Evolutionary conservation across 2,329 filamentous ascomycete genomes (phyloP), one percentile per base, ranked within the genome.

Genomic region (Lecanicillium sp.): DNA sequence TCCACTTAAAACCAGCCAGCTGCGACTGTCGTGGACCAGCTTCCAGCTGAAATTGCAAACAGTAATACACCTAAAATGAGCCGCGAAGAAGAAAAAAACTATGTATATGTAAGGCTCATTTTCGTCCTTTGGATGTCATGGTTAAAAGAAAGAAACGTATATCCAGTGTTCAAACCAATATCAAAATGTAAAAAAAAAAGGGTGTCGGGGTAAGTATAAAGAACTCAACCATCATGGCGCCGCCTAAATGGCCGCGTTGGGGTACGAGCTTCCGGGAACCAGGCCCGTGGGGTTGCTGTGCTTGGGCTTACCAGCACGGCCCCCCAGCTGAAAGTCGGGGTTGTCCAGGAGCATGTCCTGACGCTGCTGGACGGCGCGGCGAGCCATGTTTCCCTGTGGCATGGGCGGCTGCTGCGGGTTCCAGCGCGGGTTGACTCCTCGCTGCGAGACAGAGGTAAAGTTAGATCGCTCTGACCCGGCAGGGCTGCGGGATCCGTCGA

Each of bases 361-460:
- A 51, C 78, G 78, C 57, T 79, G 71, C 59, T 74, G 76, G 19
- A 70, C 67, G 20, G 72, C 72, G 46, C 68, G 60, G 20, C 46
- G 54, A 65, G 66, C 68, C 60, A 59, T 69, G 56, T 56, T 67
- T 54, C 65, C 72, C 8, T 68, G 68, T 45, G 66, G 69, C 56
- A 69, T 63, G 30, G 71, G 63, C 14, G 69, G 63, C 12, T 67
- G 66, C 37, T 74, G 39, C 2, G 78, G 80, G 53, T 86, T 80
- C 90, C 91, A 96, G 51, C 84, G 83, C 6, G 90, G 91, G 63
- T 96, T 96, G 47, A 96, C 72, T 1, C 87, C 86, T 27, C 91
- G 79, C 66, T 96, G 90, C 0, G 86, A 91, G 38, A 97, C 85
- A 10, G 87, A 93, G 1, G 91, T 96, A 67, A 95, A 96, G 57